These are phyloP conservation scores for Leccinum ponderosum DNA, from an alignment of 1,284 basidiomycete species.

Conservation along the genomic window DNA sequence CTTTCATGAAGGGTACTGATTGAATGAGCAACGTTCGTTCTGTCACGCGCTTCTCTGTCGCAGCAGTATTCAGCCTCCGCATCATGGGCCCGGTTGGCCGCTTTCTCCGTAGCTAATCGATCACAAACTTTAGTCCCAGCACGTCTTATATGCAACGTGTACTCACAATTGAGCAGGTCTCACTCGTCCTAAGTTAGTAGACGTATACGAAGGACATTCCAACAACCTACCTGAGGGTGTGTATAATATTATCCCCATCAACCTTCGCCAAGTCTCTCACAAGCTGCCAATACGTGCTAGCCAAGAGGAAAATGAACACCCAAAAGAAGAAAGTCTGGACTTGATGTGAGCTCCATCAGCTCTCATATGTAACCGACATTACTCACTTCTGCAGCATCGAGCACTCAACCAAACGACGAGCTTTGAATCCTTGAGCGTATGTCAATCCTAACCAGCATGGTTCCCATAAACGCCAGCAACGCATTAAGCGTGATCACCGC, in stretches of 20 bases:
- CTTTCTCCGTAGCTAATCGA: constrained; percentile 56
- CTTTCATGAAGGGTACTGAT: constrained; percentile 46
- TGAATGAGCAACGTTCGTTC: constrained; percentile 47
- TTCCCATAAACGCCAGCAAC: constrained; percentile 74
- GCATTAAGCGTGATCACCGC: constrained; percentile 70
- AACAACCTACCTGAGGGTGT: no score
- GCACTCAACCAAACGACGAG: constrained; percentile 91
- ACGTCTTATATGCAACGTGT: background rate
- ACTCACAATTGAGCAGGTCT: constrained; percentile 58
- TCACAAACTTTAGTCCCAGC: constrained; percentile 1
- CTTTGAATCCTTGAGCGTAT: constrained; percentile 86
- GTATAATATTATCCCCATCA: no score
- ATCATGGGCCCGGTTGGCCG: constrained; percentile 54
- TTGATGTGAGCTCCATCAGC: constrained; percentile 9
- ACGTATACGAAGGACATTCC: no score
- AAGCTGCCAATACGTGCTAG: constrained; percentile 90
- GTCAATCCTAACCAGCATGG: constrained; percentile 61
- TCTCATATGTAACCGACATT: background rate
- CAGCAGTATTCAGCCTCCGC: constrained; percentile 42
- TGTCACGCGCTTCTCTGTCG: constrained; percentile 44
- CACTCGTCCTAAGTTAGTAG: no score
- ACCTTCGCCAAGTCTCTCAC: constrained; percentile 80
- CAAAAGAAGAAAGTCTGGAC: constrained; percentile 84
- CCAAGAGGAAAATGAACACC: constrained; percentile 93
- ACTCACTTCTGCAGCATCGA: constrained; percentile 88